phyloP scores from a whole-genome alignment of 305 asterid genomes.

The Plantago rigida region DNA sequence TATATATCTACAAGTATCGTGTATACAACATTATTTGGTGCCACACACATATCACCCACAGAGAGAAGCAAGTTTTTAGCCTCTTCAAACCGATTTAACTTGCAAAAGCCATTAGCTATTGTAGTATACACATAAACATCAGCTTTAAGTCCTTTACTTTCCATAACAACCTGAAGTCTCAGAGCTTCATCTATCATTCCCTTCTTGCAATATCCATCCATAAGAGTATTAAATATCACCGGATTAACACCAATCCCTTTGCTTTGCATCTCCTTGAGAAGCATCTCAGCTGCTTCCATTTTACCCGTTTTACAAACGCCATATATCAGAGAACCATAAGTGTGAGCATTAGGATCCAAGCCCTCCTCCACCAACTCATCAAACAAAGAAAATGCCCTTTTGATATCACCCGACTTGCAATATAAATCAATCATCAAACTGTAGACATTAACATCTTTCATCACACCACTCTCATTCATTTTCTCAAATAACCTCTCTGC shows the following conservation, averaged over 20 bases:
- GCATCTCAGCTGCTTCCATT: slow-evolving; percentile 46
- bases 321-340: slow-evolving; percentile 54
- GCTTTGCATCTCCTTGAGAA: slow-evolving; percentile 65
- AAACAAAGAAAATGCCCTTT: slow-evolving; percentile 48
- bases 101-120: slow-evolving; percentile 54
- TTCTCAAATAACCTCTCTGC: slow-evolving; percentile 56
- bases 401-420: slow-evolving; percentile 40
- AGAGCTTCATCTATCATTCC: slow-evolving; percentile 65
- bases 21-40: slow-evolving; percentile 43
- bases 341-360: slow-evolving; percentile 50
- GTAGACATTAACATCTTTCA: slow-evolving; percentile 45
- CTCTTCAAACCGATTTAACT: slow-evolving; percentile 42
- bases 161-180: slow-evolving; percentile 51
- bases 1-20: slow-evolving; percentile 49
- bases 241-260: slow-evolving; percentile 52
- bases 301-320: slow-evolving; percentile 61
- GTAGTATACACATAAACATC: slow-evolving; percentile 53
- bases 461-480: slow-evolving; percentile 45
- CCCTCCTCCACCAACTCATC: slow-evolving; percentile 55
- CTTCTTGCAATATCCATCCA: slow-evolving; percentile 71
- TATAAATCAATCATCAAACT: slow-evolving; percentile 52
- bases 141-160: slow-evolving; percentile 50
- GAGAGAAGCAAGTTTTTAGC: slow-evolving; percentile 50
- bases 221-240: slow-evolving; percentile 51
- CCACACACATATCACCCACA: slow-evolving; percentile 49